Percentiles rank a stretch among this genome's conserved stretches.
Evolutionary conservation across 1,139 yeast species (phyloP).

Genomic region (Diutina scorzettiae): DNA sequence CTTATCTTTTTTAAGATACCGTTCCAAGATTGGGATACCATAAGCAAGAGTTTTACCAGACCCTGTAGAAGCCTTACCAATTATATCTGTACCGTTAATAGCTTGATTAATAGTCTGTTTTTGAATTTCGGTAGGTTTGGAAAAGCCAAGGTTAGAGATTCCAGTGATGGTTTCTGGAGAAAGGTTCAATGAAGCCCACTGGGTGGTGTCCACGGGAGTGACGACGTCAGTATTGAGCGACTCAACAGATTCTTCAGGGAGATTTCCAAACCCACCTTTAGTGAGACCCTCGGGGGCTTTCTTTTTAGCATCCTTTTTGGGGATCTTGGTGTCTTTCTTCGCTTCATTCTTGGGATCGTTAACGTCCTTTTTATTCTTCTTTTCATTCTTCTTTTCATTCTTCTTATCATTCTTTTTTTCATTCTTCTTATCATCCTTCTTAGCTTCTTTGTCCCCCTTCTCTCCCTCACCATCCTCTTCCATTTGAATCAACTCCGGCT

Average conservation of each 20-base stretch:
- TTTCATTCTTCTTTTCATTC: constrained; percentile 9
- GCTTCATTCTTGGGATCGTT: constrained; percentile 7
- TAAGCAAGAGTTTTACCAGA: constrained; percentile 96
- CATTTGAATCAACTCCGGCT: constrained; percentile 46
- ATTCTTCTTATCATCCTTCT: constrained; percentile 7
- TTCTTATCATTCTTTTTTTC: constrained; percentile 9
- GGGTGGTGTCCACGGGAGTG: not conserved
- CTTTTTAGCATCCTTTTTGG: constrained; percentile 11
- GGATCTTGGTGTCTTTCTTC: not conserved
- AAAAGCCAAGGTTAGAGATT: constrained; percentile 44
- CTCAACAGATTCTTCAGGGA: no score
- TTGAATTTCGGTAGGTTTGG: constrained; percentile 77
- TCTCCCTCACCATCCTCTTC: constrained; percentile 15
- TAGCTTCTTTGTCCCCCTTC: constrained; percentile 8
- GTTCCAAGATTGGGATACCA: constrained; percentile 87
- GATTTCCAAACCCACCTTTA: not conserved
- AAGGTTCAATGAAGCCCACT: not conserved
- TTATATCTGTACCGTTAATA: constrained; percentile 60
- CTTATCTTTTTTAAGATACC: constrained; percentile 20
- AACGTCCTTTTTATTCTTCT: constrained; percentile 8
- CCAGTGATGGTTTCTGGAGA: constrained; percentile 25
- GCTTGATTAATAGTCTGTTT: constrained; percentile 65
- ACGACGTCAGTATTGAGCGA: not conserved
- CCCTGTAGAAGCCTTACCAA: constrained; percentile 97
- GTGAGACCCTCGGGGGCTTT: constrained; percentile 10